Conservation (phyloP, 805 yeast species). For the Saturnispora sekii region DNA sequence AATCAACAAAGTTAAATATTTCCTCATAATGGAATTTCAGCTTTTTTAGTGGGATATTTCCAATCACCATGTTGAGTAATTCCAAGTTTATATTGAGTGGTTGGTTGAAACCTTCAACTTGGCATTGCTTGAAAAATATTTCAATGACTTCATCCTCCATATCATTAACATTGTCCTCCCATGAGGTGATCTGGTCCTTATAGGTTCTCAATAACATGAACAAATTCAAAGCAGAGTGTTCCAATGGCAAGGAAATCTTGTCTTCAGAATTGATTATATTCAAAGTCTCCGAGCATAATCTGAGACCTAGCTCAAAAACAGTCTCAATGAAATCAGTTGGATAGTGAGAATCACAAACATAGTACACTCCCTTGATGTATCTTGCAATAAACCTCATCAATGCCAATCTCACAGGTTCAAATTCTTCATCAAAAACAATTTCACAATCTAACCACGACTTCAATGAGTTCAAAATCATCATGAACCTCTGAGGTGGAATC, state of each 20-base stretch:
- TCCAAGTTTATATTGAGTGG: conserved; percentile 29
- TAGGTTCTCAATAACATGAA: conserved; percentile 25
- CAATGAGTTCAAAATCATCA: conserved; percentile 48
- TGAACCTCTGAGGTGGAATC: conserved; percentile 54
- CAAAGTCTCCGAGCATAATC: conserved; percentile 35
- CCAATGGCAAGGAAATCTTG: conserved; percentile 29
- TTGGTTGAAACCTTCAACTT: conserved; percentile 20
- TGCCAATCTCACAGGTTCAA: conserved; percentile 40
- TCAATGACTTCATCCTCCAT: conserved; percentile 37
- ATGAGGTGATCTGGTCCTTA: conserved; percentile 22
- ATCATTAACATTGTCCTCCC: conserved; percentile 29
- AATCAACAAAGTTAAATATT: conserved; percentile 27
- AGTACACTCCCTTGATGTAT: conserved; percentile 24
- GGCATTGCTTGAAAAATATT: conserved; percentile 21
- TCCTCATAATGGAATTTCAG: conserved; percentile 27
- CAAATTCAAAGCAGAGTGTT: conserved; percentile 37
- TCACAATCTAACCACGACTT: conserved; percentile 54
- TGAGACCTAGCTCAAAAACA: conserved; percentile 29
- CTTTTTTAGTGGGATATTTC: conserved; percentile 23
- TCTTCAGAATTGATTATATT: conserved; percentile 27
- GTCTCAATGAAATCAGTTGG: conserved; percentile 23
- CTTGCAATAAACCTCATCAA: conserved; percentile 34
- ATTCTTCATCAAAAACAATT: conserved; percentile 46
- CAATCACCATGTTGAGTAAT: conserved; percentile 18
- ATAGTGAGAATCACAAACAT: conserved; percentile 21